Percentiles rank a stretch among this genome's conserved stretches.
Conservation (phyloP, 2,329 filamentous ascomycete genomes). For the Penicillium sp. region DNA sequence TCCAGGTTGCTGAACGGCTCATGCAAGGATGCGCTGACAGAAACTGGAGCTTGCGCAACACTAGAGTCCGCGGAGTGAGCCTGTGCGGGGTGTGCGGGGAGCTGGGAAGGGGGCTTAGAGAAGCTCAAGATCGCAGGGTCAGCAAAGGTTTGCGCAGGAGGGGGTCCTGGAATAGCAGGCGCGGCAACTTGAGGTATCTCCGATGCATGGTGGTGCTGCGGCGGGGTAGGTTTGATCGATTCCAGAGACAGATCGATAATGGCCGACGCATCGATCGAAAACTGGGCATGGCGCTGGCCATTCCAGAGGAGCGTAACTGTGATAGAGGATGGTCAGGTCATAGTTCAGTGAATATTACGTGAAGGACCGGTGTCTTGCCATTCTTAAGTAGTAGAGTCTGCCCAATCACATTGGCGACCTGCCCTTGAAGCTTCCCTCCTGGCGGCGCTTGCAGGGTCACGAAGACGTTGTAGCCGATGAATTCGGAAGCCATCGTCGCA, state of each 20-base stretch:
- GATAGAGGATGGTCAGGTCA: conserved; percentile 32
- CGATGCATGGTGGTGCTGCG: conserved; percentile 21
- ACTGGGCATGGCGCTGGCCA: conserved; percentile 55
- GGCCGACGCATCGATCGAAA: conserved; percentile 58
- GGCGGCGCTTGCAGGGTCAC: conserved; percentile 70
- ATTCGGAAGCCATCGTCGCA: conserved; percentile 64
- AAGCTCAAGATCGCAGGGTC: conserved; percentile 83
- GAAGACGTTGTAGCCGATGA: conserved; percentile 75
- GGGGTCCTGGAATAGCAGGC: conserved; percentile 31
- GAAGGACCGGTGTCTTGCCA: conserved; percentile 54
- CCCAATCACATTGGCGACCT: conserved; percentile 70
- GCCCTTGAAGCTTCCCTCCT: conserved; percentile 67
- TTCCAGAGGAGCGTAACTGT: conserved; percentile 53
- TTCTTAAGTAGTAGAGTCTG: conserved; percentile 70
- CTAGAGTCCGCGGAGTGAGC: conserved; percentile 30
- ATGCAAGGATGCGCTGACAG: conserved; percentile 43
- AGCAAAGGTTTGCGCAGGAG: conserved; percentile 58
- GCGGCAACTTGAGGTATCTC: conserved; percentile 19
- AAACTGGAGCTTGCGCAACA: conserved; percentile 4
- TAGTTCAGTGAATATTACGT: neutral
- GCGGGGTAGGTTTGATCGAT: conserved; percentile 17
- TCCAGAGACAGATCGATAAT: conserved; percentile 58
- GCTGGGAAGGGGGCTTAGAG: conserved; percentile 36
- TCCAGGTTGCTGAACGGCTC: conserved; percentile 50
- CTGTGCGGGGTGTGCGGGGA: conserved; percentile 16